phyloP scores from a whole-genome alignment of 371 early-diverging fungal genomes.

The Mortierella sp. region DNA sequence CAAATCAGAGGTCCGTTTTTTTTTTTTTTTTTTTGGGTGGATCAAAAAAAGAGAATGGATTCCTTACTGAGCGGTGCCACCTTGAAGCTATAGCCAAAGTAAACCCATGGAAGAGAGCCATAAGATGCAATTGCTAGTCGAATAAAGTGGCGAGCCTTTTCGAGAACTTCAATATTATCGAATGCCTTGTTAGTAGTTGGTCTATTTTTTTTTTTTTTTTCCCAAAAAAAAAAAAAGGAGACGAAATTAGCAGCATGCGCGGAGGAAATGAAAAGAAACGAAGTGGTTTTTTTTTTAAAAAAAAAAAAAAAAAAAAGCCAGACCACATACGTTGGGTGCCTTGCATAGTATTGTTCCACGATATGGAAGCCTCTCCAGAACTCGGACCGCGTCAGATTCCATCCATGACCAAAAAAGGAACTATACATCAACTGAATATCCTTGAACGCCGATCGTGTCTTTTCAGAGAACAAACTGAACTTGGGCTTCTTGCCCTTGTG shows the following conservation, averaged over 20 bases:
- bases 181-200: conserved; percentile 44
- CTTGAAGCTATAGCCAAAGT: conserved; percentile 53
- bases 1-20: not conserved
- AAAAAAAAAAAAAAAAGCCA: not conserved
- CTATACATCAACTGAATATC: conserved; percentile 49
- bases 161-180: conserved; percentile 53
- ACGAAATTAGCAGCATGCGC: not conserved
- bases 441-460: conserved; percentile 48
- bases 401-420: conserved; percentile 53
- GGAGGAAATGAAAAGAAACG: no score
- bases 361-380: conserved; percentile 47
- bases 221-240: not conserved
- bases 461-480: conserved; percentile 42
- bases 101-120: conserved; percentile 54
- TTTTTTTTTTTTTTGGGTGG: not conserved
- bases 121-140: conserved; percentile 69
- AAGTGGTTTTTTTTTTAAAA: no score
- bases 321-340: conserved; percentile 40
- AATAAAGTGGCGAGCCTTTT: conserved; percentile 65
- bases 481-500: conserved; percentile 19
- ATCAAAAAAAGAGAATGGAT: not conserved
- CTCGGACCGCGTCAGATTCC: conserved; percentile 38
- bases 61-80: conserved; percentile 40
- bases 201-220: conserved; percentile 7
- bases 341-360: conserved; percentile 42